Percentiles rank a stretch among this genome's conserved stretches.
These are phyloP conservation scores for Aspergillus transmontanensis DNA, from an alignment of 2,329 filamentous ascomycete species.

Conservation along the genomic window DNA sequence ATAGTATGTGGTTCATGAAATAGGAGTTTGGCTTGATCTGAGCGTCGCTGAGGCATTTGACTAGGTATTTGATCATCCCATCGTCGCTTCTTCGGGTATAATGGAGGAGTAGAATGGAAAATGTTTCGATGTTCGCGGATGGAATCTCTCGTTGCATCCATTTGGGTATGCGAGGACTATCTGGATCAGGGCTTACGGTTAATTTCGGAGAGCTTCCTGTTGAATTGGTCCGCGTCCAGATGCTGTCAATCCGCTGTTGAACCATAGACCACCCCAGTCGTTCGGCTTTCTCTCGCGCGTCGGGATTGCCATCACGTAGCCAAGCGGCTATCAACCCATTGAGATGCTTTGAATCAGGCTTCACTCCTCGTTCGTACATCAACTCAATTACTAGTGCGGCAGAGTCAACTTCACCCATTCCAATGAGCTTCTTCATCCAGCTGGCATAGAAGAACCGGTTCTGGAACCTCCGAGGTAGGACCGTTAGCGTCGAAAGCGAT, in stretches of 20 bases:
- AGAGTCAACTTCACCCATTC: conserved; percentile 69
- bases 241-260: conserved; percentile 64
- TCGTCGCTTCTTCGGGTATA: conserved; percentile 67
- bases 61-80: conserved; percentile 60
- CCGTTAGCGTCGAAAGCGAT: conserved; percentile 52
- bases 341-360: conserved; percentile 72
- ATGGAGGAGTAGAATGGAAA: conserved; percentile 72
- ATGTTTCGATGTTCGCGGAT: conserved; percentile 74
- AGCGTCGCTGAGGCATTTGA: conserved; percentile 63
- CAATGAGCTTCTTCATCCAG: conserved; percentile 84
- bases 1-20: conserved; percentile 78
- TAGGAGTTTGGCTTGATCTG: conserved; percentile 70
- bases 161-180: conserved; percentile 35
- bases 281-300: conserved; percentile 64
- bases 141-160: conserved; percentile 50
- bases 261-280: conserved; percentile 77
- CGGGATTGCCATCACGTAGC: conserved; percentile 63
- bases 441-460: conserved; percentile 86
- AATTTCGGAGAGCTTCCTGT: conserved; percentile 26
- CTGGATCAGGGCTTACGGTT: conserved; percentile 29
- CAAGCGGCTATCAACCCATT: conserved; percentile 82
- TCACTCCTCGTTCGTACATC: conserved; percentile 70
- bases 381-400: conserved; percentile 73
- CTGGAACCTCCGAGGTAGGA: conserved; percentile 55
- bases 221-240: conserved; percentile 47